Base-by-base conservation (phyloP, 306 rosid genomes). In the Mimosa pudica region DNA sequence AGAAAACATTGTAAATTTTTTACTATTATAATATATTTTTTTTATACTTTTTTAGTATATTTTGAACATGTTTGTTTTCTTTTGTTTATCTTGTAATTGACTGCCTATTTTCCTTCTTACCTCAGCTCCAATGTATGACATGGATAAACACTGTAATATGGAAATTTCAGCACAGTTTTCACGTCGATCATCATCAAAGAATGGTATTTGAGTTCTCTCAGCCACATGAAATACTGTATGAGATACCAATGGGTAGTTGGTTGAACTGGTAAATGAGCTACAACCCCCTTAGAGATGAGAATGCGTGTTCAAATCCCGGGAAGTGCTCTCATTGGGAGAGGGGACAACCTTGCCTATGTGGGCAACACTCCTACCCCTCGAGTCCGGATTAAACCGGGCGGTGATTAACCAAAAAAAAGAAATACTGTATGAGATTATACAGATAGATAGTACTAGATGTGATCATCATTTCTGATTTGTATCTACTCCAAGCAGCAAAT, bases 71-170 rank as follows among this genome's bases (percentile, higher is more conserved):
- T 66, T 48, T 48, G 3, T 30, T 2, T 0, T 30, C 6, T 62
- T 73, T 71, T 64, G 14, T 2, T 70, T 17, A 57, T 82, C 51
- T 65, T 49, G 10, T 77, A 77, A 44, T 87, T 87, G 79, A 86
- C 55, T 85, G 67, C 44, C 77, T 75, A 46, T 55, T 62, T 35
- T 47, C 74, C 74, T 41, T 70, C 72, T 73, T 70, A 17, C 76
- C 81, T 84, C 97, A 94, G 98, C 95, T 41, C 91, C 88, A 72
- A 82, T 85, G 66, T 86, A 88, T 79, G 93, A 88, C 83, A 85
- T 92, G 93, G 98, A 92, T 88, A 94, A 94, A 82, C 97, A 89
- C 81, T 94, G 97, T 79, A 92, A 94, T 87, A 85, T 87, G 35
- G 98, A 94, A 86, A 88, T 94, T 84, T 92, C 97, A 4, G 97